Evolutionary conservation across 257 asterid species (phyloP).

Genomic region (Jaltomata sinuosa): DNA sequence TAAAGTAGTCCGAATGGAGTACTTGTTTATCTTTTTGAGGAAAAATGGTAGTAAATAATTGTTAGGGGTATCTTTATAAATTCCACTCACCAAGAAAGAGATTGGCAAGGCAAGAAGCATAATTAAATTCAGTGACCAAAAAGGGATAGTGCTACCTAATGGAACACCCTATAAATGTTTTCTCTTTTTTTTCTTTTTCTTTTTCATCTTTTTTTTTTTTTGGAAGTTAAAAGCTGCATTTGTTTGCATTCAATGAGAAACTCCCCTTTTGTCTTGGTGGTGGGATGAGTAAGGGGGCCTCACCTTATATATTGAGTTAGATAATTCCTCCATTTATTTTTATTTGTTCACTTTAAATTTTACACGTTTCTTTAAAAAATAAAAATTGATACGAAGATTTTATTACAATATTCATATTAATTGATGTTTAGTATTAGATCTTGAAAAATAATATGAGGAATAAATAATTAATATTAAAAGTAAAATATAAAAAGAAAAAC

Average conservation of each 20-base stretch:
- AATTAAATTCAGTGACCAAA: slow-evolving; percentile 17
- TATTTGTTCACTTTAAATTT: too few relatives aligned
- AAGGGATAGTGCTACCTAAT: not conserved
- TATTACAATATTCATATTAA: too few relatives aligned
- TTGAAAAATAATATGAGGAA: too few relatives aligned
- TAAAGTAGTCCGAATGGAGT: too few relatives aligned
- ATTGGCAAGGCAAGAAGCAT: slow-evolving; percentile 4
- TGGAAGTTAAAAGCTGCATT: slow-evolving; percentile 12
- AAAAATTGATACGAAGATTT: too few relatives aligned
- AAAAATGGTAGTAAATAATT: not conserved
- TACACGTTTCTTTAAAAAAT: too few relatives aligned
- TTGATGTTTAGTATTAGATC: too few relatives aligned
- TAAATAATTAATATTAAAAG: too few relatives aligned
- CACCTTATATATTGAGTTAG: not conserved
- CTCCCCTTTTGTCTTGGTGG: slow-evolving; percentile 31
- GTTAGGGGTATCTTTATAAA: slow-evolving; percentile 13
- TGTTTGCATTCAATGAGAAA: slow-evolving; percentile 36
- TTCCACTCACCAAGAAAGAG: not conserved
- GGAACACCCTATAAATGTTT: not conserved
- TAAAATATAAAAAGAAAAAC: too few relatives aligned
- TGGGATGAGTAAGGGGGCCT: slow-evolving; percentile 34
- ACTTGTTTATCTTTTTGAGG: not conserved
- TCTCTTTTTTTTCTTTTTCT: not conserved
- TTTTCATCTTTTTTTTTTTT: not conserved
- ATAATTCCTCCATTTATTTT: not conserved